These are phyloP conservation scores for Inga leiocalycina DNA, from an alignment of 306 rosid genomes.

Conservation along the genomic window DNA sequence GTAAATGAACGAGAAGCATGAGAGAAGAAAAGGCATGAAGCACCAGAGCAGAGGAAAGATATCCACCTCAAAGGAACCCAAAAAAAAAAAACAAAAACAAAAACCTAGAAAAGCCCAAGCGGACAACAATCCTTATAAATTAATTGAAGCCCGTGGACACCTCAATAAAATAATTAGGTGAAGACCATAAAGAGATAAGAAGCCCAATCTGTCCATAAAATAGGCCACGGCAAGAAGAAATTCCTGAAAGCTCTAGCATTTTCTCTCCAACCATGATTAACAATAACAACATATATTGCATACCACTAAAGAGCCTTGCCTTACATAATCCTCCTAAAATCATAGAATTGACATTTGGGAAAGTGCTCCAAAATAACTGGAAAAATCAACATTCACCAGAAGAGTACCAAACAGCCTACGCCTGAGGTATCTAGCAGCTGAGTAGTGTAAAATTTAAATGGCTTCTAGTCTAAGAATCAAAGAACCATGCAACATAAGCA, in stretches of 20 bases:
- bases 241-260: not conserved
- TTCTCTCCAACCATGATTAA: not conserved
- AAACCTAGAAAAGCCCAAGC: not conserved
- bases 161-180: not conserved
- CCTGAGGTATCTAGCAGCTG: not conserved
- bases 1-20: not conserved
- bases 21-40: conserved; percentile 6
- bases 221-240: not conserved
- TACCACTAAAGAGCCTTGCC: not conserved
- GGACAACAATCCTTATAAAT: not conserved
- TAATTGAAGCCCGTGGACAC: not conserved
- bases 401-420: not conserved
- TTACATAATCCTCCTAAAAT: not conserved
- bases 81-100: no score
- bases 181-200: not conserved
- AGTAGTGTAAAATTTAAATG: not conserved
- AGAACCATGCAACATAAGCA: not conserved
- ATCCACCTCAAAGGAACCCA: not conserved
- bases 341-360: not conserved
- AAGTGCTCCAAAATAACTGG: not conserved
- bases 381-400: not conserved
- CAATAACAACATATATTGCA: not conserved
- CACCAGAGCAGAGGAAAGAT: not conserved
- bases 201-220: not conserved
- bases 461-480: not conserved